Evolutionary conservation across 306 rosid genomes (phyloP), one percentile per base, ranked within the genome.

Genomic region (Vachellia collinsii): DNA sequence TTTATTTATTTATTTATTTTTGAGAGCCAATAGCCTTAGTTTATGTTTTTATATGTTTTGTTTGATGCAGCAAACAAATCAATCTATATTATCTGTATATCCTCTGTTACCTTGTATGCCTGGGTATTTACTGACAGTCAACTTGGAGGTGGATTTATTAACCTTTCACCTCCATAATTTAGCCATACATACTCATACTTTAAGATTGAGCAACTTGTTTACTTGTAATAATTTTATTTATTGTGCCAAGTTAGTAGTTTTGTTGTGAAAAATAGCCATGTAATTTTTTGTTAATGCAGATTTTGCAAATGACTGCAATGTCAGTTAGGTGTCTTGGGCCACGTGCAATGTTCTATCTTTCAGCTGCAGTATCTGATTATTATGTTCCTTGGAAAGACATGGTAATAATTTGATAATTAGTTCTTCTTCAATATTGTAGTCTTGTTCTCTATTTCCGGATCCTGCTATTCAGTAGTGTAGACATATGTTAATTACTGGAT

Each of bases 311-410:
- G 62, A 79, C 89, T 81, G 91, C 91, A 8, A 61, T 64, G 37
- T 87, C 95, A 79, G 17, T 82, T 83, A 84, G 84, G 74, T 71
- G 85, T 68, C 74, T 89, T 29, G 94, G 97, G 47, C 82, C 89
- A 20, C 72, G 84, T 71, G 92, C 88, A 81, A 83, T 94, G 83
- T 89, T 91, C 89, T 94, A 91, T 89, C 97, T 94, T 78, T 97
- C 95, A 43, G 99, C 99, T 72, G 99, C 99, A 54, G 97, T 88
- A 74, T 91, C 99, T 23, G 97, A 93, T 87, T 94, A 67, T 80
- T 94, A 94, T 80, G 97, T 92, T 80, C 99, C 97, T 75, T 94
- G 97, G 99, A 80, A 86, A 83, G 94, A 92, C 86, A 94, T 94
- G 99, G 99, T 94, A 90, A 82, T 75, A 64, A 75, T 75, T 74